Evolutionary conservation across 768 basidiomycete species (phyloP).

Genomic region (Fistulinella prunicolor): DNA sequence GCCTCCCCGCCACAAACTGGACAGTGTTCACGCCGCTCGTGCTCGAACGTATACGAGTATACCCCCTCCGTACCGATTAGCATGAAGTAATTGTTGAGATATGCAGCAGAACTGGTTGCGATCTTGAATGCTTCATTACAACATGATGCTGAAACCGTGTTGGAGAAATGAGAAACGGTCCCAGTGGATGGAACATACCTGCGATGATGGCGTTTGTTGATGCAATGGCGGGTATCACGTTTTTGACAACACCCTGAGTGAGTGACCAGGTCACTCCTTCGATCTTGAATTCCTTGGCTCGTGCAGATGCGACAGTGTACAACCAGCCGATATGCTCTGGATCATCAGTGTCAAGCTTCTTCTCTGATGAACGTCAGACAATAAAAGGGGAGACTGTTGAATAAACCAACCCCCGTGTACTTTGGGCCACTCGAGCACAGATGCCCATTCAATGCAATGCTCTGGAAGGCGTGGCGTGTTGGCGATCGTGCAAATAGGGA

Average conservation of each 20-base stretch:
- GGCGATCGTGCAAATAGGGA: slow-evolving; percentile 98
- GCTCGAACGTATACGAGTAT: slow-evolving; percentile 96
- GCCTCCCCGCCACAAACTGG: slow-evolving; percentile 96
- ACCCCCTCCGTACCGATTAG: slow-evolving; percentile 94
- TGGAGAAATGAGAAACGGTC: not conserved
- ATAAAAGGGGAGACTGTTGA: not conserved
- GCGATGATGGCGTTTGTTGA: slow-evolving; percentile 98
- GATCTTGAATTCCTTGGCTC: slow-evolving; percentile 94
- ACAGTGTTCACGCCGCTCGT: slow-evolving; percentile 89
- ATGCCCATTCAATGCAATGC: slow-evolving; percentile 99
- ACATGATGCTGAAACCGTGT: slow-evolving; percentile 68
- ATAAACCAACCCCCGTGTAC: slow-evolving; percentile 70
- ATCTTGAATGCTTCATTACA: slow-evolving; percentile 99
- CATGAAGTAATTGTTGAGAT: slow-evolving; percentile 98
- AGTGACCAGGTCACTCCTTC: slow-evolving; percentile 98
- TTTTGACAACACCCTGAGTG: slow-evolving; percentile 99
- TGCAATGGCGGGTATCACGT: slow-evolving; percentile 98
- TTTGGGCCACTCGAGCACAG: slow-evolving; percentile 97
- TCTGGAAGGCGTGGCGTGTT: slow-evolving; percentile 98
- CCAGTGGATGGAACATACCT: slow-evolving; percentile 44
- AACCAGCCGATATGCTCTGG: slow-evolving; percentile 97
- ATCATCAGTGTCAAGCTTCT: slow-evolving; percentile 96
- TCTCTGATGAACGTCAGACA: slow-evolving; percentile 44
- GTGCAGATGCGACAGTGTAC: slow-evolving; percentile 71
- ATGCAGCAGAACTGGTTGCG: slow-evolving; percentile 91